Evolutionary conservation across 257 asterid genomes (phyloP), one percentile per base, ranked within the genome.

Genomic region (Fraxinus cuspidata): DNA sequence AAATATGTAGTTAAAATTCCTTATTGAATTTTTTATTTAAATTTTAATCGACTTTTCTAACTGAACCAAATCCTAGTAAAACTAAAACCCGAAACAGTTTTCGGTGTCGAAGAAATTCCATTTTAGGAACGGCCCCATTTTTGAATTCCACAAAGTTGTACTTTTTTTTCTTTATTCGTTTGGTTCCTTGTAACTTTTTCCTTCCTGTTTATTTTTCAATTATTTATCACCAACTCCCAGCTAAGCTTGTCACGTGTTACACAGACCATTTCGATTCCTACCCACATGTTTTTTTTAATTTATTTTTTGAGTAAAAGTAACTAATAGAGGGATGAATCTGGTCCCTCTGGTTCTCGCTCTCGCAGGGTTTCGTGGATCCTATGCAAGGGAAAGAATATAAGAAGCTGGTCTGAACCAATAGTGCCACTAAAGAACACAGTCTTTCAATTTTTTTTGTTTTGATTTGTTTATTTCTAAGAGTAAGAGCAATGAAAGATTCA

Each of bases 281-380:
- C 73, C 74, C 63, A 67, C 49, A 32, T 74, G 23, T 35, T 23
- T 75, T 75, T 74, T 19, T 49, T 25, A n/a, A n/a, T 38, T 7
- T 74, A 2, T 49, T 49, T 49, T 51, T 18, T 23, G 15, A 7
- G 40, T 37, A 11, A 42, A 56, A 40, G 19, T 15, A 47, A 15
- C 38, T 38, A 37, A 25, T 27, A 8, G 67, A 32, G 35, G 31
- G 49, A 32, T 49, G 60, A 60, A 81, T 71, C 34, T 25, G 75
- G 42, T 19, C 44, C 19, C 25, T 71, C 79, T 60, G 81, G 64
- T 29, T 82, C 77, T 76, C 70, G 81, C 81, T 77, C n/a, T n/a
- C n/a, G n/a, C n/a, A n/a, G 85, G 35, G 79, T 78, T 81, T 84
- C 82, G 83, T 81, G 88, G 86, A 85, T 89, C 91, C 86, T 79